A percentile compares a stretch with the other conserved stretches of the same genome.
Conservation (phyloP, 805 yeast genomes). For the Saturnispora silvae region DNA sequence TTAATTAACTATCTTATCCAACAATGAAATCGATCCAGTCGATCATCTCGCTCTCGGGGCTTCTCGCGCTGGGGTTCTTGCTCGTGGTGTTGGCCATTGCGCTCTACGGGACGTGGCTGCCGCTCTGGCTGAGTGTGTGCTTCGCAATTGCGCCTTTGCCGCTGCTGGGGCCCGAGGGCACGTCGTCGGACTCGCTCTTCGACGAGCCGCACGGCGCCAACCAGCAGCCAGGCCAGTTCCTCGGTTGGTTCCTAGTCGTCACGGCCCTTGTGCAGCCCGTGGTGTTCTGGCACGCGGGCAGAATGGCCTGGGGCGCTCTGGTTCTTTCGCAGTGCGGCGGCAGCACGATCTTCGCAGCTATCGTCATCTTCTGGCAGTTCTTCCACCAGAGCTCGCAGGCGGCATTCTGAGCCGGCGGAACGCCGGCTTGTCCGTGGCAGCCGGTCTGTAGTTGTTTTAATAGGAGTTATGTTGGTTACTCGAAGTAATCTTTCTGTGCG, state of each 20-base stretch:
- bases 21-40: slow-evolving; percentile 55
- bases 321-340: slow-evolving; percentile 1
- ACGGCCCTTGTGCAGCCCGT: background rate
- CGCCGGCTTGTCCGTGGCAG: no score
- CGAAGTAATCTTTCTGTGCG: no score
- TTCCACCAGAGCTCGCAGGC: background rate
- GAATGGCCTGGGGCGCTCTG: background rate
- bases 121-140: slow-evolving; percentile 56
- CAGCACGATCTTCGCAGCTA: background rate
- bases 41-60: slow-evolving; percentile 64
- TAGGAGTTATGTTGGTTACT: no score
- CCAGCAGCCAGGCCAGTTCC: background rate
- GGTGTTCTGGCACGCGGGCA: background rate
- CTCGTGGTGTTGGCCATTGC: slow-evolving; percentile 83
- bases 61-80: slow-evolving; percentile 83
- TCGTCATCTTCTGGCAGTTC: background rate
- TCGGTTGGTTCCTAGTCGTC: background rate
- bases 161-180: slow-evolving; percentile 40
- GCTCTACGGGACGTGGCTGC: slow-evolving; percentile 83
- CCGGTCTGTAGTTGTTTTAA: no score
- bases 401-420: no score
- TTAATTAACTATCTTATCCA: no score
- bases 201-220: slow-evolving; percentile 16
- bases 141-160: slow-evolving; percentile 68
- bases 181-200: slow-evolving; percentile 38